phyloP scores from a whole-genome alignment of 805 yeast genomes.

The Pichia manshurica region DNA sequence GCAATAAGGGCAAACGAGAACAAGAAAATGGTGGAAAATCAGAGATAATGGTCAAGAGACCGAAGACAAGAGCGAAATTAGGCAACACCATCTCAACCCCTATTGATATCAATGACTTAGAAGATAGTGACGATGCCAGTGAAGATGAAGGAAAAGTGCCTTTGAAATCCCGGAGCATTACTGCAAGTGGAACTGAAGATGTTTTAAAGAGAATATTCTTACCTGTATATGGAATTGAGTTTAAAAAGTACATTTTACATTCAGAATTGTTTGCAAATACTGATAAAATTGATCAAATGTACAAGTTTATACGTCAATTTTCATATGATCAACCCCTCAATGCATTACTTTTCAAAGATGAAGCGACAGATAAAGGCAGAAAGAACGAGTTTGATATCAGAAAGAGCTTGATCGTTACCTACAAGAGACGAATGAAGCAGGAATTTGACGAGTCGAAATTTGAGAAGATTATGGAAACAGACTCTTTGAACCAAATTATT shows the following conservation, averaged over 20 bases:
- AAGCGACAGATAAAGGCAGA: slow-evolving; percentile 11
- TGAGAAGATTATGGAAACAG: slow-evolving; percentile 20
- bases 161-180: not conserved
- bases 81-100: slow-evolving; percentile 6
- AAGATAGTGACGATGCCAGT: slow-evolving; percentile 5
- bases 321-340: slow-evolving; percentile 18
- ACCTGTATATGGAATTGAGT: slow-evolving; percentile 7
- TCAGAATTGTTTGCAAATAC: slow-evolving; percentile 21
- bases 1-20: too few relatives aligned
- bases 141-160: not conserved
- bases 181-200: not conserved
- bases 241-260: slow-evolving; percentile 10
- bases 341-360: slow-evolving; percentile 9
- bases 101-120: slow-evolving; percentile 14
- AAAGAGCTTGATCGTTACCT: slow-evolving; percentile 26
- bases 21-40: too few relatives aligned
- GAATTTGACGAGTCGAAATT: slow-evolving; percentile 30
- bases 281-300: slow-evolving; percentile 8
- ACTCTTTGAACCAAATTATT: slow-evolving; percentile 27
- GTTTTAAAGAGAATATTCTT: slow-evolving; percentile 9
- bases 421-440: slow-evolving; percentile 22
- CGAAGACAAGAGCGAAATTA: not conserved
- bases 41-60: not conserved
- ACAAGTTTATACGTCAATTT: slow-evolving; percentile 28
- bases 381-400: slow-evolving; percentile 23